Evolutionary conservation across 768 basidiomycete species (phyloP), one percentile per base, ranked within the genome.

Genomic region (Lactifluus echinatus): DNA sequence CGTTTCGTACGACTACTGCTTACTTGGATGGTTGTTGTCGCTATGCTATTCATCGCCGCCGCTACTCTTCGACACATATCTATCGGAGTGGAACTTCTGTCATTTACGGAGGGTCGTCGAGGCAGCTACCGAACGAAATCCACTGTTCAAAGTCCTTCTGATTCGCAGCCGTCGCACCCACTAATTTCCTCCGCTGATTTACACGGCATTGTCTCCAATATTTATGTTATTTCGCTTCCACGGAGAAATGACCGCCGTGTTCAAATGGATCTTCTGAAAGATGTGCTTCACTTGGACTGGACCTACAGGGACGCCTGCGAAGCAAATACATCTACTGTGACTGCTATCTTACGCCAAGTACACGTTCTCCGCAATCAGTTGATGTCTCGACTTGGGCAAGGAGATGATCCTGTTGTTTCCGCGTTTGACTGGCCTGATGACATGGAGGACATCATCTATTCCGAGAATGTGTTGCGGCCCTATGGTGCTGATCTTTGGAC

Each of bases 191-290:
- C 36, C 4, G 11, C 50, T 34, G 36, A 37, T 10, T 45, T 67
- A 17, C 69, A 81, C 6, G 74, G 73, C 31, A 63, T 78, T 29
- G 71, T 76, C 15, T 69, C 72, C 4, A 63, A 71, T 8, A 73
- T 80, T 50, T 83, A 79, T 60, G 79, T 88, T 1, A 64, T 89
- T 40, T 84, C 83, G 24, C 80, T 87, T 28, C 76, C 79, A 8
- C 69, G 66, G 26, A 77, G 87, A 29, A 63, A 63, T 17, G 84
- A 85, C 59, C 73, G 87, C 24, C 77, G 79, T 14, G 59, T 66
- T 19, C 72, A 80, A 46, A 87, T 87, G 84, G 80, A 84, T 50
- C 62, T 58, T 17, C 64, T 89, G 23, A 75, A 79, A 23, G 66
- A 64, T 11, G 64, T 66, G 8, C 75, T 85, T 19, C 71, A 67